Base-by-base conservation (phyloP, 371 early-diverging fungal species). In the Mucor racemosus region DNA sequence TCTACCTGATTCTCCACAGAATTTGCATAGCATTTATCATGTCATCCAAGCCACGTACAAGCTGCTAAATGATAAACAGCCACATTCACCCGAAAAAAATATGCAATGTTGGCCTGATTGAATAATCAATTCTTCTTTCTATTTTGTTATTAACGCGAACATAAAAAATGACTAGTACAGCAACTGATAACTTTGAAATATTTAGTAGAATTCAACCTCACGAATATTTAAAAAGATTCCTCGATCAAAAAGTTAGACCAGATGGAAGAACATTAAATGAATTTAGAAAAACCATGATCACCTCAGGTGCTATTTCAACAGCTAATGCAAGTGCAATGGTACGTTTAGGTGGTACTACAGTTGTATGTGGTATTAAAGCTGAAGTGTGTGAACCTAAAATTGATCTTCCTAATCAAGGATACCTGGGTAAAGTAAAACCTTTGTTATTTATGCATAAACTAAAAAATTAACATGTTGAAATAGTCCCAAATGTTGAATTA, bases 351-450 rank as follows among this genome's bases (percentile, higher is more conserved):
- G 88, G 93, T 53, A 97, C 97, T 3, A 92, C 93, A 5, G 93
- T 95, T 19, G 85, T 96, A 5, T 96, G 97, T 72, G 98, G 95
- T 46, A 89, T 98, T 59, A 97, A 97, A 72, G 97, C 95, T n/a
- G 96, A 97, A 77, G 94, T 97, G 1, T 86, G 94, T 53, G 91
- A 90, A 66, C 97, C 98, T 17, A 84, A 78, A 40, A 72, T 92
- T 11, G 84, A 80, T 65, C 64, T 53, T 19, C 95, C 95, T 15
- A 75, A 83, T 53, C 73, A 87, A 62, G 98, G 97, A 11, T 96
- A 86, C 68, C 77, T 98, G 33, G 94, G 93, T 92, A 66, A 65
- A 10, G 17, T 26, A 26, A 21, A 21, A 31, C 7, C 3, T 26
- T 26, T 26, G 26, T 26, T 26, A 26, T 26, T 26, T 7, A 19